Evolutionary conservation across 2,329 filamentous ascomycete species (phyloP).

Genomic region (Colletotrichum australisinense): DNA sequence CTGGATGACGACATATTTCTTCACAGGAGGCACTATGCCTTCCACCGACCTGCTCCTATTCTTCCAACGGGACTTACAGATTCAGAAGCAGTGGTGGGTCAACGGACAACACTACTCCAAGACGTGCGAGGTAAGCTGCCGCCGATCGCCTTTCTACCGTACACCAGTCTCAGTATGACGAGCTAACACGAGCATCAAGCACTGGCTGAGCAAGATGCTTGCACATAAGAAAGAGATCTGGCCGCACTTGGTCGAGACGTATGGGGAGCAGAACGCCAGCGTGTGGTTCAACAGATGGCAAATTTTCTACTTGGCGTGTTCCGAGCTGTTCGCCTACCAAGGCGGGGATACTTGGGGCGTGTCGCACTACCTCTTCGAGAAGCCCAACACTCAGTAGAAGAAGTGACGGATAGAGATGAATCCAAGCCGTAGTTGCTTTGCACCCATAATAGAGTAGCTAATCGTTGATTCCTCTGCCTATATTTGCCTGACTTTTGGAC

Average conservation of each 20-base stretch:
- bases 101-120: constrained; percentile 75
- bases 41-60: constrained; percentile 74
- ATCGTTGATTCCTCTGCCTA: not conserved
- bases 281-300: constrained; percentile 79
- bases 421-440: not conserved
- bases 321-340: constrained; percentile 74
- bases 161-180: not conserved
- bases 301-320: constrained; percentile 78
- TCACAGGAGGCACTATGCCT: constrained; percentile 79
- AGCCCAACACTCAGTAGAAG: constrained; percentile 46
- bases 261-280: constrained; percentile 67
- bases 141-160: not conserved
- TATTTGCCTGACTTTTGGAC: no score
- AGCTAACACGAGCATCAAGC: constrained; percentile 45
- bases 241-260: constrained; percentile 73
- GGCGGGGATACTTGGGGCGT: constrained; percentile 77
- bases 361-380: constrained; percentile 74
- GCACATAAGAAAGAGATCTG: constrained; percentile 69
- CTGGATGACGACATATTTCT: constrained; percentile 82
- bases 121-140: constrained; percentile 70
- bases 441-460: not conserved
- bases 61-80: constrained; percentile 71
- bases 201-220: constrained; percentile 73
- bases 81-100: constrained; percentile 78
- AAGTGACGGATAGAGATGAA: not conserved